Percentiles rank a stretch among this genome's conserved stretches.
Conservation (phyloP, 2,329 filamentous ascomycete genomes). For the Aspergillus quadricinctus region DNA sequence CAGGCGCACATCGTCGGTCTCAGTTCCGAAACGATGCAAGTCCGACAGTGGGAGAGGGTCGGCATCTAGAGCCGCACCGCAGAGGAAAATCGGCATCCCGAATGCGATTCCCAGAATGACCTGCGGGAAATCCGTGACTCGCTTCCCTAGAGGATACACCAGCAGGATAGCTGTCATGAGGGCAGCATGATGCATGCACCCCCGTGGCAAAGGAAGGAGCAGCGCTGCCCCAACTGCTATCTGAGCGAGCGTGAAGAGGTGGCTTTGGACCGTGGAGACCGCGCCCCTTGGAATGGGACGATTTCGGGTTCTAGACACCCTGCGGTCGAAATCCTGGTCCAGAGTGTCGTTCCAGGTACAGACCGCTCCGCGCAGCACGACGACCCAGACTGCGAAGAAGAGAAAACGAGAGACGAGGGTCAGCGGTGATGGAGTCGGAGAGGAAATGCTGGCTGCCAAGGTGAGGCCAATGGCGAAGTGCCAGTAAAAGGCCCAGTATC, state of each 20-base stretch:
- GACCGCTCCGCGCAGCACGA: slow-evolving; percentile 83
- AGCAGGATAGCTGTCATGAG: slow-evolving; percentile 51
- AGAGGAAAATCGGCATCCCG: slow-evolving; percentile 46
- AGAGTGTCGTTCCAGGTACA: slow-evolving; percentile 89
- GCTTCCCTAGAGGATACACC: slow-evolving; percentile 76
- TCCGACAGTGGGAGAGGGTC: not conserved
- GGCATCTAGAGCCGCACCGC: not conserved
- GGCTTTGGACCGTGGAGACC: slow-evolving; percentile 64
- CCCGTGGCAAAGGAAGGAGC: not conserved
- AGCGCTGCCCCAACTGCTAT: not conserved
- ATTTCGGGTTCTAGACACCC: slow-evolving; percentile 69
- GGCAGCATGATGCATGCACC: not conserved
- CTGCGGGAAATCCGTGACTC: slow-evolving; percentile 84
- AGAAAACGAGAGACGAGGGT: slow-evolving; percentile 45
- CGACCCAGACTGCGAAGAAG: slow-evolving; percentile 68
- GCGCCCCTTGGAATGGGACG: slow-evolving; percentile 78
- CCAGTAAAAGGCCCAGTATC: slow-evolving; percentile 80
- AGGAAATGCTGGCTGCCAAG: slow-evolving; percentile 55
- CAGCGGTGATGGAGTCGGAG: slow-evolving; percentile 59
- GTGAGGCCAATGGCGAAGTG: slow-evolving; percentile 82
- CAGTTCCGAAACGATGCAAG: not conserved
- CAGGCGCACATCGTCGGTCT: too few relatives aligned
- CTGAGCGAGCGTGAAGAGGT: slow-evolving; percentile 71
- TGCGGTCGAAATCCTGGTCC: slow-evolving; percentile 81
- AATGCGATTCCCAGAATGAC: slow-evolving; percentile 78